Percentiles rank a stretch among this genome's conserved stretches.
Conservation (phyloP, 2,329 filamentous ascomycete genomes). For the Sarocladium kiliense region DNA sequence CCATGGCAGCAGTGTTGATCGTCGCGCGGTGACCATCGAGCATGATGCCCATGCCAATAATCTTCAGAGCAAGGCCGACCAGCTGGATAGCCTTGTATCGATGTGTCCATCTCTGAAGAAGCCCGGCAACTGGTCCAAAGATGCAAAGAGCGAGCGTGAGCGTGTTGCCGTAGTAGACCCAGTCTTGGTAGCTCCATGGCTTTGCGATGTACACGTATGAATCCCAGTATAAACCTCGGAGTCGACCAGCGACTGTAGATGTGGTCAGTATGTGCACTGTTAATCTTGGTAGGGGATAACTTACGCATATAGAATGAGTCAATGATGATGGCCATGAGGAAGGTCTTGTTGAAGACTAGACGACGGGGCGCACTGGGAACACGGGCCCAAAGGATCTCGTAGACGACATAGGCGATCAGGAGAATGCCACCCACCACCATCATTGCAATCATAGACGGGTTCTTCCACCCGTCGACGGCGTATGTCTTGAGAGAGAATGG, state of each 20-base stretch:
- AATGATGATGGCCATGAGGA: constrained; percentile 24
- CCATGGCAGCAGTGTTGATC: constrained; percentile 25
- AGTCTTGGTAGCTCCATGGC: constrained; percentile 26
- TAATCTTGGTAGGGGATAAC: not conserved
- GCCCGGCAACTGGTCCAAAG: constrained; percentile 24
- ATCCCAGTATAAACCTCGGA: constrained; percentile 25
- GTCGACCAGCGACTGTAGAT: constrained; percentile 21
- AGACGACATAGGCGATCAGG: constrained; percentile 38
- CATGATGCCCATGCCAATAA: constrained; percentile 31
- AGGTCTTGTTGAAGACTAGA: constrained; percentile 24
- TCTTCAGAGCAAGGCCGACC: constrained; percentile 23
- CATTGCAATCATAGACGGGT: constrained; percentile 37
- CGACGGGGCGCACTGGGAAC: constrained; percentile 20
- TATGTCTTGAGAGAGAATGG: constrained; percentile 55
- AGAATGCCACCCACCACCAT: constrained; percentile 32
- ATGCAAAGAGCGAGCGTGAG: constrained; percentile 30
- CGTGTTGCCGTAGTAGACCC: constrained; percentile 30
- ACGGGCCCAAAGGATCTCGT: constrained; percentile 33
- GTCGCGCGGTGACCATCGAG: constrained; percentile 21
- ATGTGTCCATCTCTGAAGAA: constrained; percentile 28
- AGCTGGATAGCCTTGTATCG: constrained; percentile 28
- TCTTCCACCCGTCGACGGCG: constrained; percentile 33
- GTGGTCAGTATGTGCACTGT: not conserved
- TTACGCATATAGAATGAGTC: constrained; percentile 23
- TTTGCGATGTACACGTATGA: constrained; percentile 30